Base-by-base conservation (phyloP, 140 eudicot species). In the Senecio squalidus region DNA sequence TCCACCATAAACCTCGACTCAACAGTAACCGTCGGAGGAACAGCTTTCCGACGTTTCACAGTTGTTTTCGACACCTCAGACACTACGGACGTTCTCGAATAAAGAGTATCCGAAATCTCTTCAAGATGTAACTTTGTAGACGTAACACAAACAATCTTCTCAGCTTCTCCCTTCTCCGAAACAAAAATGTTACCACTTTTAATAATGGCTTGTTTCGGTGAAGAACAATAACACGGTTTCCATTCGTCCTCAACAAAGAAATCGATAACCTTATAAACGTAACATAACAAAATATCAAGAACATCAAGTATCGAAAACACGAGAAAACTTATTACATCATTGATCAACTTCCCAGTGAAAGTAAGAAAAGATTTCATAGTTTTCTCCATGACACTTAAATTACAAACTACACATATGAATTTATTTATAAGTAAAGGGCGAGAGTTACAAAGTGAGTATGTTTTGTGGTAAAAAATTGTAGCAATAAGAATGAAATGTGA, bases 141-240 rank as follows among this genome's bases (percentile, higher is more conserved):
- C 11, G 76, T 73, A 3, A 89, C 71, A 16, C 90, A 70, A 6
- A 86, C 88, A 13, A 91, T 75, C 48, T 86, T 81, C 30, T 78
- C 80, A 1, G 86, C 71, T 55, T 77, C 91, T 0, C 94, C 94
- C 2, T 68, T 70, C 57, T 86, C 96, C 20, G 96, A 66, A 5
- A 91, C 88, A 38, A 86, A 46, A 71, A 91, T 91, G 51, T 74
- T 79, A n/a, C 84, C 90, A 13, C 74, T 53, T 43, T 75, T 62
- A 5, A 87, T 53, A 21, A 83, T 74, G 1, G 80, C 75, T n/a
- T 80, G 71, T 41, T 69, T 72, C 0, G 94, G 74, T 0, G 97
- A 80, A 1, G 90, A 80, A 64, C 98, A 91, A 20, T 91, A 91
- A 57, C 98, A 91, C 0, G 98, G 88, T 60, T 81, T 86, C 85